Percentiles rank a stretch among this genome's conserved stretches.
Evolutionary conservation across 75 land plant species (phyloP).

Genomic region (Pinus tabuliformis): DNA sequence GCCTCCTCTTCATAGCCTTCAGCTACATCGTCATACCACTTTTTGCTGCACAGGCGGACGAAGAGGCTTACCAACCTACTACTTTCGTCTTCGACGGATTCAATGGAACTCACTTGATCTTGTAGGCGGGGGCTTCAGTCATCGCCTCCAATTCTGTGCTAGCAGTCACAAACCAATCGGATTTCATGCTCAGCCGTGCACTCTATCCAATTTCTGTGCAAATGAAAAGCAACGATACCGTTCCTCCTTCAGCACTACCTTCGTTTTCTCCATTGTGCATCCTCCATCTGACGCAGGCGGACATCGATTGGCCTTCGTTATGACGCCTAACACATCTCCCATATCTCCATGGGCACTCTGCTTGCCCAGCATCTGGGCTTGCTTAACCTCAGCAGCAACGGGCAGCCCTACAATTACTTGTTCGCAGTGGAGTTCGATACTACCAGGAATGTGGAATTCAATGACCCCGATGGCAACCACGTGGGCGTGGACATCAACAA

Average conservation of each 20-base stretch:
- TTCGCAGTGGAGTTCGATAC: constrained; percentile 47
- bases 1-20: too few relatives aligned
- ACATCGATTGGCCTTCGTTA: constrained; percentile 24
- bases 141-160: not conserved
- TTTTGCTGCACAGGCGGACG: too few relatives aligned
- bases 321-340: constrained; percentile 12
- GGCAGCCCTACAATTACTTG: constrained; percentile 19
- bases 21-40: too few relatives aligned
- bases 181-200: not conserved
- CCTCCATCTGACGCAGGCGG: not conserved
- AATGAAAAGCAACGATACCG: not conserved
- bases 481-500: constrained; percentile 41
- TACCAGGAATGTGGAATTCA: not conserved
- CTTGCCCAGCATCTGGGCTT: constrained; percentile 8
- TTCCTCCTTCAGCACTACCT: constrained; percentile 17
- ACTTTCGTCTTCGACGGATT: not conserved
- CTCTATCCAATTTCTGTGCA: not conserved
- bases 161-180: not conserved
- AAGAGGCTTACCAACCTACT: not conserved
- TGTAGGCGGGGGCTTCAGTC: not conserved
- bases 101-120: not conserved
- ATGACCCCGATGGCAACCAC: constrained; percentile 22
- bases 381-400: constrained; percentile 17
- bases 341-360: not conserved
- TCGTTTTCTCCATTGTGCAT: constrained; percentile 11